Percentiles rank a stretch among this genome's conserved stretches.
Conservation (phyloP, 768 basidiomycete species). For the Mycena vulgaris region DNA sequence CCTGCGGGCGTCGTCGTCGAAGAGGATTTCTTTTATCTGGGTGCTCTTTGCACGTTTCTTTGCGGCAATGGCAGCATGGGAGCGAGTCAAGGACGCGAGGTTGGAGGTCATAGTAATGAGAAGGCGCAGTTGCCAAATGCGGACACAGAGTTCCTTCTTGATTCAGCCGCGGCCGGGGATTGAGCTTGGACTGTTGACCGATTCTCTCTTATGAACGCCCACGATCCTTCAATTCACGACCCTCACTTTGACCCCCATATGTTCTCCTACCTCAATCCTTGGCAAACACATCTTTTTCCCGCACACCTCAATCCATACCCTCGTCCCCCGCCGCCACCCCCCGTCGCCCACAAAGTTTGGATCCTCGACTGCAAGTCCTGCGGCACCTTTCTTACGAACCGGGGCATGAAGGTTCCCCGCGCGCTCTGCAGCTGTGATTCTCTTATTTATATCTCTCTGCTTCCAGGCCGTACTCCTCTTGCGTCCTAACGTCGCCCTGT, state of each 20-base stretch:
- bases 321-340: constrained; percentile 55
- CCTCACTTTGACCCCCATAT: constrained; percentile 32
- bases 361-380: constrained; percentile 85
- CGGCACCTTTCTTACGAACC: constrained; percentile 82
- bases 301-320: constrained; percentile 55
- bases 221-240: constrained; percentile 46
- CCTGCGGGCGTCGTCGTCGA: constrained; percentile 91
- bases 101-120: constrained; percentile 47
- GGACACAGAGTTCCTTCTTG: neutral
- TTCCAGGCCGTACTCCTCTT: constrained; percentile 86
- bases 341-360: constrained; percentile 82
- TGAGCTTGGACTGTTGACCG: too few relatives aligned
- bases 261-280: constrained; percentile 49
- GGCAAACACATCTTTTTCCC: constrained; percentile 55
- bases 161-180: too few relatives aligned
- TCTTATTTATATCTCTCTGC: constrained; percentile 26
- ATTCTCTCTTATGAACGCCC: neutral
- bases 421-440: neutral
- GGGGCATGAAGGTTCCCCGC: constrained; percentile 82
- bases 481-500: constrained; percentile 85
- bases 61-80: constrained; percentile 73
- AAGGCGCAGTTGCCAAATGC: neutral
- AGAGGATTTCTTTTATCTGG: constrained; percentile 86
- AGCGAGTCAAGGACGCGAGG: constrained; percentile 71
- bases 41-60: constrained; percentile 77